Evolutionary conservation across 208 protist species (phyloP), one percentile per base, ranked within the genome.

Genomic region (Strigomonas oncopelti): DNA sequence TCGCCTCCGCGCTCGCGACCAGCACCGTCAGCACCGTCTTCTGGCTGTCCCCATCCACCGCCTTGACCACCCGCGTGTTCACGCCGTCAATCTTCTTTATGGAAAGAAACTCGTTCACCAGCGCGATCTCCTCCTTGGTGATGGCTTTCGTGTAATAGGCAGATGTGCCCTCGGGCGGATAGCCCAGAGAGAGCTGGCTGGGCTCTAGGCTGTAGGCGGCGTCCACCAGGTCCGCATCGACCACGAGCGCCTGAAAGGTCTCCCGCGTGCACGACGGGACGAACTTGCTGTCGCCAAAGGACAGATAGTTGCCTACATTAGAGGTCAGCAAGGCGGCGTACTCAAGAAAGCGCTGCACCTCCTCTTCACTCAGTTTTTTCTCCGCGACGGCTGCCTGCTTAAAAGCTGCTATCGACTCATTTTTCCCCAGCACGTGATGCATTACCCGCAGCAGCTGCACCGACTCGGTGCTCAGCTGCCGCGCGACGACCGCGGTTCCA

Each of bases 201-300:
- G 74, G 67, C 14, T 62, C 72, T 9, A 91, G 55, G 65, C 81
- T 67, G 69, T 93, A 97, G 36, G 92, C 78, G n/a, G 63, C 74
- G 11, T 93, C 76, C 45, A 78, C 20, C 63, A 93, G 67, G 36
- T 51, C 13, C 45, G 45, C 38, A 14, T 65, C 59, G 2, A 59
- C 36, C 29, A 93, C 67, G 31, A 96, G 77, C 61, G 38, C 51
- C 56, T 56, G 67, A 27, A 97, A 94, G 0, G 55, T 64, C 18
- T 90, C 83, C 48, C 76, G 63, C 11, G 71, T 29, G 61, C 83
- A 85, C 46, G 81, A 54, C 2, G 91, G 91, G 20, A 97, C 61
- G 52, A 97, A 96, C 77, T 98, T 98, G 61, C 76, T 92, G 77
- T 98, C 94, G 38, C 95, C 95, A 69, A 98, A 98, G 28, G 71